These are phyloP conservation scores for Podaxis sp. DNA, from an alignment of 768 basidiomycete genomes.

Conservation along the genomic window DNA sequence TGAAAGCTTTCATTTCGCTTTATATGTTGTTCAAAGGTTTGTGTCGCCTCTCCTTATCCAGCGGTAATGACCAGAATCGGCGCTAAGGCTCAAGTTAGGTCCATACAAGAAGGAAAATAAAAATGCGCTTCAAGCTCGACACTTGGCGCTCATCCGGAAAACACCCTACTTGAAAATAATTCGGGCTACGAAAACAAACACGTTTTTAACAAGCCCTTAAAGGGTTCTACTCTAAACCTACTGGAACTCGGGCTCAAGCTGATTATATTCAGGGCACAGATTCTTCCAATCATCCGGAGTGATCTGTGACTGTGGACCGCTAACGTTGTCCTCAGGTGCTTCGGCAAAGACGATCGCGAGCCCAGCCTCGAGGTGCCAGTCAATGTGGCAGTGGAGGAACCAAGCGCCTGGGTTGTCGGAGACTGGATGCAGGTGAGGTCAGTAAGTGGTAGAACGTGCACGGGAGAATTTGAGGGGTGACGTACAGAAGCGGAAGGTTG, in stretches of 20 bases:
- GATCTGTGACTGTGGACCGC: slow-evolving; percentile 25
- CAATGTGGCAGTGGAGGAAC: slow-evolving; percentile 24
- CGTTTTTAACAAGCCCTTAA: background rate
- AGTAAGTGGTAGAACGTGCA: background rate
- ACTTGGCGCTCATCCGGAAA: too few relatives aligned
- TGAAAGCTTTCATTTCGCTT: too few relatives aligned
- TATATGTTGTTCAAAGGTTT: too few relatives aligned
- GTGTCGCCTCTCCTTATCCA: too few relatives aligned
- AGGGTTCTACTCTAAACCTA: background rate
- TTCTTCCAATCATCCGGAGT: slow-evolving; percentile 24
- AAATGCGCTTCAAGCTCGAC: too few relatives aligned
- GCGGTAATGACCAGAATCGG: too few relatives aligned
- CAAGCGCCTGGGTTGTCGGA: slow-evolving; percentile 25
- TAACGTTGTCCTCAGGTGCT: slow-evolving; percentile 26
- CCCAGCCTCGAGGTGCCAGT: slow-evolving; percentile 40
- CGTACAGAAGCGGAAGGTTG: slow-evolving; percentile 22
- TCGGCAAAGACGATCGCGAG: slow-evolving; percentile 40
- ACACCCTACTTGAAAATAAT: too few relatives aligned
- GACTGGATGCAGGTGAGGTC: background rate
- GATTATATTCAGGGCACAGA: slow-evolving; percentile 20
- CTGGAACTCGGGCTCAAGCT: slow-evolving; percentile 20
- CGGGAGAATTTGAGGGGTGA: background rate
- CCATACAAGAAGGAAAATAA: too few relatives aligned
- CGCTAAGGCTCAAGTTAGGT: too few relatives aligned
- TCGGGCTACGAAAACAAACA: too few relatives aligned